A percentile compares a stretch with the other conserved stretches of the same genome.
phyloP scores from a whole-genome alignment of 139 green algal genomes.

The Closterium sp. region DNA sequence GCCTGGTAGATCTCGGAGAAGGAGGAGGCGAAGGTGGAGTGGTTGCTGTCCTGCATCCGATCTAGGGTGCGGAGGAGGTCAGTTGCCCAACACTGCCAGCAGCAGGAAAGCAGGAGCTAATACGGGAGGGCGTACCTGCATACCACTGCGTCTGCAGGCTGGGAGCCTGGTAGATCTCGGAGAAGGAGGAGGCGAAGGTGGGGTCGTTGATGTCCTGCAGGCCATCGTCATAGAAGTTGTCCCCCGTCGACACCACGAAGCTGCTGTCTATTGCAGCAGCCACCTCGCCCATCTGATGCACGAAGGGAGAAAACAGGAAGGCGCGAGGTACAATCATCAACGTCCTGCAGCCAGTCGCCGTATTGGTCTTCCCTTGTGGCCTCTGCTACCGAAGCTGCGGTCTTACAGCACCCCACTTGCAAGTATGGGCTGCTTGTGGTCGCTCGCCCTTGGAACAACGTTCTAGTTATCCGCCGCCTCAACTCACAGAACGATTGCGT shows the following conservation, averaged over 20 bases:
- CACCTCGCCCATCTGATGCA: no score
- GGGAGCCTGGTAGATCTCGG: conserved; percentile 26
- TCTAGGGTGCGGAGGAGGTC: no score
- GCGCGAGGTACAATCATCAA: no score
- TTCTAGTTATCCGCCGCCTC: no score
- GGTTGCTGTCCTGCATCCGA: not conserved
- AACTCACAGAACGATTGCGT: conserved; percentile 4
- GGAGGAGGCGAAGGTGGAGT: conserved; percentile 31
- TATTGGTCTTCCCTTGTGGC: conserved; percentile 48
- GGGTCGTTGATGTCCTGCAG: not conserved
- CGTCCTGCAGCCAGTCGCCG: not conserved
- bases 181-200: no score
- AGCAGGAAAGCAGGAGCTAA: not conserved
- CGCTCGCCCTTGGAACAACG: no score
- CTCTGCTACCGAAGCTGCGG: conserved; percentile 32
- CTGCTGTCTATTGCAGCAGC: not conserved
- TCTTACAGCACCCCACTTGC: no score
- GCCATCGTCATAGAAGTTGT: conserved; percentile 49
- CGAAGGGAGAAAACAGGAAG: no score
- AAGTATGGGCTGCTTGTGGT: no score
- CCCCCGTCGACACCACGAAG: conserved; percentile 46
- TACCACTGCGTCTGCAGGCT: conserved; percentile 27
- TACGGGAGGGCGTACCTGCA: not conserved
- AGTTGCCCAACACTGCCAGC: conserved; percentile 40
- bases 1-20: no score